phyloP scores from a whole-genome alignment of 805 yeast species.

The Danielia oregonensis region DNA sequence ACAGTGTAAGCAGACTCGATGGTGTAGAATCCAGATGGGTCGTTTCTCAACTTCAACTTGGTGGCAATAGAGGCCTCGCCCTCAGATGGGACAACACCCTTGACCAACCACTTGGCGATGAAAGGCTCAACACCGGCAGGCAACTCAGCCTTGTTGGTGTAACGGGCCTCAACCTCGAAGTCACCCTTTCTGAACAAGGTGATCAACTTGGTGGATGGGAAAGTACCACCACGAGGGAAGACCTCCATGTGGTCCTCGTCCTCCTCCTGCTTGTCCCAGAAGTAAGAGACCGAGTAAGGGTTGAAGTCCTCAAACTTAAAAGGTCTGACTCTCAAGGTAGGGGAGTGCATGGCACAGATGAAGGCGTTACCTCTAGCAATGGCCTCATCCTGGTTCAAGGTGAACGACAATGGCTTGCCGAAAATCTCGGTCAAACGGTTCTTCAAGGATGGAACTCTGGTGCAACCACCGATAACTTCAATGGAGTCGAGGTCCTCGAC shows the following conservation, averaged over 20 bases:
- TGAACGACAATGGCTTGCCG: conserved; percentile 65
- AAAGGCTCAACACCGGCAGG: conserved; percentile 64
- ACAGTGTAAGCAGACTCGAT: conserved; percentile 94
- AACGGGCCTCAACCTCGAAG: conserved; percentile 80
- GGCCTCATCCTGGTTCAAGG: conserved; percentile 98
- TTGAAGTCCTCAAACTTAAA: conserved; percentile 96
- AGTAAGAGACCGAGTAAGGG: conserved; percentile 88
- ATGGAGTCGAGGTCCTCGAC: conserved; percentile 79
- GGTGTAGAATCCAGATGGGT: conserved; percentile 92
- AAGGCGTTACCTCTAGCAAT: conserved; percentile 99
- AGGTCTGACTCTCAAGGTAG: conserved; percentile 97
- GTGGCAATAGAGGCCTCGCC: conserved; percentile 78
- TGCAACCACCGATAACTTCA: conserved; percentile 97
- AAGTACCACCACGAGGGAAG: conserved; percentile 88
- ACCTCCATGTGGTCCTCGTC: conserved; percentile 92
- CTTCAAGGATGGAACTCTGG: conserved; percentile 95
- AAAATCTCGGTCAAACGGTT: conserved; percentile 74
- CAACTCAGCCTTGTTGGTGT: conserved; percentile 69
- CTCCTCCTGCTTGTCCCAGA: conserved; percentile 91
- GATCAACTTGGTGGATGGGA: conserved; percentile 94
- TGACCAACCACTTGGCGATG: conserved; percentile 81
- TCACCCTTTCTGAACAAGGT: conserved; percentile 90
- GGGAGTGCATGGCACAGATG: conserved; percentile 97
- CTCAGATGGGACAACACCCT: conserved; percentile 77
- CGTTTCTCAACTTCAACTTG: conserved; percentile 93